Percentiles rank a stretch among this genome's conserved stretches.
Evolutionary conservation across 805 yeast genomes (phyloP).

Genomic region (Monosporozyma unispora): DNA sequence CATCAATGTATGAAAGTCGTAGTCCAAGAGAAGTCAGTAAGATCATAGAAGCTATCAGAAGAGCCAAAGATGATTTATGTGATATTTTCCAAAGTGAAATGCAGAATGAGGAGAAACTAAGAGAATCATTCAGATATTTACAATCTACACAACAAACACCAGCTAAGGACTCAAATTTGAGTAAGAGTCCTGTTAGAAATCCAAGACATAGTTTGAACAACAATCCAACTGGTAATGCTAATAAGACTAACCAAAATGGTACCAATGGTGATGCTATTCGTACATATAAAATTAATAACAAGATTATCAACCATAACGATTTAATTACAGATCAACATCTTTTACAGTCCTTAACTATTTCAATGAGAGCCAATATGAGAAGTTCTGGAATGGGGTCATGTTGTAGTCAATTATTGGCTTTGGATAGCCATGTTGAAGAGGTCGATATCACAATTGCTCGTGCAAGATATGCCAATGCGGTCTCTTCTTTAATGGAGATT

Average conservation of each 20-base stretch:
- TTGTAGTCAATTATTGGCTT: constrained; percentile 39
- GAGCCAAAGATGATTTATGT: constrained; percentile 53
- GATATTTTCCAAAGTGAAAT: constrained; percentile 46
- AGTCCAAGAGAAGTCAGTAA: constrained; percentile 27
- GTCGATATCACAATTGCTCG: constrained; percentile 61
- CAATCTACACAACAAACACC: constrained; percentile 30
- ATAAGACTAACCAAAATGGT: background rate
- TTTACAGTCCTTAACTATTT: constrained; percentile 49
- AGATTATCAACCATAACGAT: constrained; percentile 1
- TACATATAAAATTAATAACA: background rate
- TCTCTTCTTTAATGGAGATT: constrained; percentile 28
- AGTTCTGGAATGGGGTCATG: constrained; percentile 39
- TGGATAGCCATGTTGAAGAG: constrained; percentile 59
- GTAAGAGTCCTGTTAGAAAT: constrained; percentile 26
- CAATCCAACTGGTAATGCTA: constrained; percentile 19
- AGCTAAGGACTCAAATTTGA: constrained; percentile 19
- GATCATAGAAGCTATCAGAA: constrained; percentile 46
- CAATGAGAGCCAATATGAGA: constrained; percentile 52
- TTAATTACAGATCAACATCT: constrained; percentile 26
- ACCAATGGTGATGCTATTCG: background rate
- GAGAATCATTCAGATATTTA: constrained; percentile 38
- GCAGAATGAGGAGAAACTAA: constrained; percentile 34
- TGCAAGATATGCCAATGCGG: constrained; percentile 41
- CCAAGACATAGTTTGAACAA: constrained; percentile 6
- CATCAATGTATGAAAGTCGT: constrained; percentile 18